Conservation (phyloP, 441 rosid species). For the Aleurites moluccanus region DNA sequence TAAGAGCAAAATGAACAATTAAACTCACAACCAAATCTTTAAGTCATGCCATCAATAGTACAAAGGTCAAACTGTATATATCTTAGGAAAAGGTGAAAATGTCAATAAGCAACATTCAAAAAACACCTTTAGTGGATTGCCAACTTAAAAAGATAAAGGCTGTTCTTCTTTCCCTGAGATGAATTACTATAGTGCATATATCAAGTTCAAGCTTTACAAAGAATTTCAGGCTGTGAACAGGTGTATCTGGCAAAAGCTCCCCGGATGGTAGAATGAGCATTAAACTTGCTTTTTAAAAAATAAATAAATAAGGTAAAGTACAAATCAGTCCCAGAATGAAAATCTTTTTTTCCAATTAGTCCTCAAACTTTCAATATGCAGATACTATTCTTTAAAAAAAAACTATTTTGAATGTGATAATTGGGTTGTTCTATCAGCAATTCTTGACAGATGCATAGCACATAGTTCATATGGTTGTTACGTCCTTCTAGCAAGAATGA, state of each 20-base stretch:
- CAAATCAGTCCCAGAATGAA: not conserved
- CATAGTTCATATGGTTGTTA: not conserved
- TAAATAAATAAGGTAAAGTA: not conserved
- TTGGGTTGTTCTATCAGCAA: not conserved
- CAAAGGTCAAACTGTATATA: not conserved
- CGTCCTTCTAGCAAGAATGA: not conserved
- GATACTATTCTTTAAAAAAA: not conserved
- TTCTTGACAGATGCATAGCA: not conserved
- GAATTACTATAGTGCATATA: slow-evolving; percentile 13
- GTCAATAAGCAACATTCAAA: slow-evolving; percentile 4
- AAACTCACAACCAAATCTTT: not conserved
- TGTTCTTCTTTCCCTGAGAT: not conserved
- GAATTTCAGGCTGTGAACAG: not conserved
- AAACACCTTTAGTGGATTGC: not conserved
- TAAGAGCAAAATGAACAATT: not conserved
- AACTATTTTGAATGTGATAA: not conserved
- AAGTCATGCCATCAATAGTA: not conserved
- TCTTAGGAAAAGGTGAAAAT: not conserved
- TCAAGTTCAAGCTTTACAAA: not conserved
- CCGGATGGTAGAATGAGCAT: not conserved
- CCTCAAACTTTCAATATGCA: not conserved
- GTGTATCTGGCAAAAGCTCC: not conserved
- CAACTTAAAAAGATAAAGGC: slow-evolving; percentile 4
- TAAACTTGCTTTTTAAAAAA: not conserved
- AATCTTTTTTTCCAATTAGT: not conserved